These are phyloP conservation scores for Apium graveolens DNA, from an alignment of 129 eudicot species.

Conservation along the genomic window DNA sequence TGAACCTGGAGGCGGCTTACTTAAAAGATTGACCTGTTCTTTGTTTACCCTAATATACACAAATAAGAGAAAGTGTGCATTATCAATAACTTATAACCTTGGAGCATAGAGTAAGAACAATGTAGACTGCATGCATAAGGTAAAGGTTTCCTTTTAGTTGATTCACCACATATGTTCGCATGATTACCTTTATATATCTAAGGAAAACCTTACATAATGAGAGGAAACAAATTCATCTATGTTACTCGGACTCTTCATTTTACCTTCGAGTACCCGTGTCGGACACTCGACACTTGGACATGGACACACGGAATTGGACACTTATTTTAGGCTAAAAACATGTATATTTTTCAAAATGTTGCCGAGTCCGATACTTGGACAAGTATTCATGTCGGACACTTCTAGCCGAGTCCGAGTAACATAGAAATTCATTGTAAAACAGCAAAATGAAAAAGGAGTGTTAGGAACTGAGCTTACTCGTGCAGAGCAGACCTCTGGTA, in stretches of 20 bases:
- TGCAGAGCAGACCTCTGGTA: constrained; percentile 37
- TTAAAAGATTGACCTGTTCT: constrained; percentile 28
- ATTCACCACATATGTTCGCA: background rate
- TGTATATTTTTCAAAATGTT: too few species aligned
- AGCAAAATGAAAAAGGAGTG: background rate
- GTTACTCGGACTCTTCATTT: too few species aligned
- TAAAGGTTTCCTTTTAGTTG: background rate
- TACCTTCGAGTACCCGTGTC: too few species aligned
- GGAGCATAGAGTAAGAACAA: background rate
- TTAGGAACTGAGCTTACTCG: constrained; percentile 35
- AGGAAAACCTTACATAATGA: background rate
- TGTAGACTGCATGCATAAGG: background rate
- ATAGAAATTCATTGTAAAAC: background rate
- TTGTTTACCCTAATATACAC: constrained; percentile 23
- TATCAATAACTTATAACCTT: background rate
- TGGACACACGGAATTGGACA: too few species aligned
- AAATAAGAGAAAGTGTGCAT: background rate
- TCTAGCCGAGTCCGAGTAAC: too few species aligned
- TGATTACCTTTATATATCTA: background rate
- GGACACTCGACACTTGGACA: too few species aligned
- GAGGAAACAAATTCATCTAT: background rate
- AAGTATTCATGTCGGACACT: too few species aligned
- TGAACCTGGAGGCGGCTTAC: constrained; percentile 32
- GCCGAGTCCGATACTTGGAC: too few species aligned
- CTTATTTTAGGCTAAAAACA: too few species aligned